A percentile compares a stretch with the other conserved stretches of the same genome.
Conservation (phyloP, 2,329 filamentous ascomycete species). For the Eurotiales sp. region DNA sequence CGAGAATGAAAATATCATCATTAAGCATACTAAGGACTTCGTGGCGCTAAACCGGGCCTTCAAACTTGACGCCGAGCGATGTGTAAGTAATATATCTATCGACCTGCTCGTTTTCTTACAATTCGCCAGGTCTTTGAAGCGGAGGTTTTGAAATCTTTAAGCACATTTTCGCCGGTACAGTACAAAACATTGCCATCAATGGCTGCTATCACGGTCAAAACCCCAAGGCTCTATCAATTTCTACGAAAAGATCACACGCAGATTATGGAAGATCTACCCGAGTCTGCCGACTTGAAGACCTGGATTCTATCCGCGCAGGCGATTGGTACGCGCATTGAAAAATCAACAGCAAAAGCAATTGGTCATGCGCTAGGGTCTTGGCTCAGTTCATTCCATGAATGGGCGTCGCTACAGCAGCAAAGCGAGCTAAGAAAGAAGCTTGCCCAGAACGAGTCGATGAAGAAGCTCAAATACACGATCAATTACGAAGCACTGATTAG, state of each 20-base stretch:
- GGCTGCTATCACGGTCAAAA: constrained; percentile 9
- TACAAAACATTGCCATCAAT: not conserved
- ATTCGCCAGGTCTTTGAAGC: constrained; percentile 6
- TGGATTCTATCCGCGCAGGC: constrained; percentile 8
- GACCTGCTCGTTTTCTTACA: not conserved
- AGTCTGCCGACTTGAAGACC: constrained; percentile 8
- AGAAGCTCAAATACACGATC: constrained; percentile 10
- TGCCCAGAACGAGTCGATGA: constrained; percentile 3
- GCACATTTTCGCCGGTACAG: not conserved
- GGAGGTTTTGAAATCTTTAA: constrained; percentile 1
- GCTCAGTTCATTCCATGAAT: constrained; percentile 8
- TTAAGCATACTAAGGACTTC: constrained; percentile 13
- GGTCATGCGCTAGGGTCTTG: constrained; percentile 10
- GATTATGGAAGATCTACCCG: constrained; percentile 10
- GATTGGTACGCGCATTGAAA: not conserved
- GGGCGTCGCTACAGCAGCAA: constrained; percentile 3
- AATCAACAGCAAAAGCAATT: constrained; percentile 4
- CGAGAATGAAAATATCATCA: not conserved
- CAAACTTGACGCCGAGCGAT: constrained; percentile 10
- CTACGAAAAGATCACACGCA: constrained; percentile 1
- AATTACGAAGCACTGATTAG: constrained; percentile 5
- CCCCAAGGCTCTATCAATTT: constrained; percentile 6
- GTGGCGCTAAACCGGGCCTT: constrained; percentile 11
- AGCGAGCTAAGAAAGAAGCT: not conserved
- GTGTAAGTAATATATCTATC: not conserved